Conservation (phyloP, 1,139 yeast species). For the Geotrichum bryndzae region DNA sequence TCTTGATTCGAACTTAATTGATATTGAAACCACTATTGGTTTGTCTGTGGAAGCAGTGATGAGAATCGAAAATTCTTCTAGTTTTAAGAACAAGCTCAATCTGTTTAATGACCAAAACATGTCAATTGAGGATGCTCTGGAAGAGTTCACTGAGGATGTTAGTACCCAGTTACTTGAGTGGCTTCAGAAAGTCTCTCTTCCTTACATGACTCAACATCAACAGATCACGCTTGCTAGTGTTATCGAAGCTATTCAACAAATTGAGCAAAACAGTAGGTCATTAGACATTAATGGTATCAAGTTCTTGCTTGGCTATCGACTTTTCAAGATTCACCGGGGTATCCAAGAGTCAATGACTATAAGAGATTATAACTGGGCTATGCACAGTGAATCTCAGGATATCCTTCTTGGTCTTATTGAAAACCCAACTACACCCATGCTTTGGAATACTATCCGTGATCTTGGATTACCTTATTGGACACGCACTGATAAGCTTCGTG, state of each 20-base stretch:
- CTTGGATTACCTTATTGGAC: constrained; percentile 75
- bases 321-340: constrained; percentile 53
- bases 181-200: constrained; percentile 60
- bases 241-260: constrained; percentile 54
- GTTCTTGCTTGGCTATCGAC: constrained; percentile 64
- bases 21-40: constrained; percentile 26
- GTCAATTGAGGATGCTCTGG: constrained; percentile 38
- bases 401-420: constrained; percentile 53
- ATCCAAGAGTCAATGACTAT: constrained; percentile 51
- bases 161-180: constrained; percentile 52
- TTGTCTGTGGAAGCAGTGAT: constrained; percentile 16
- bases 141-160: constrained; percentile 42
- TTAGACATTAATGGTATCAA: constrained; percentile 70
- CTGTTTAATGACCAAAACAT: constrained; percentile 11
- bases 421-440: constrained; percentile 38
- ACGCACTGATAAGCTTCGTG: constrained; percentile 45
- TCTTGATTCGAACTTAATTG: constrained; percentile 27
- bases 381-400: constrained; percentile 75
- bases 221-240: constrained; percentile 75
- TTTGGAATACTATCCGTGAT: constrained; percentile 57
- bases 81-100: constrained; percentile 8
- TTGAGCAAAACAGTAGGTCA: constrained; percentile 45
- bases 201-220: constrained; percentile 83
- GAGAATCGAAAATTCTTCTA: constrained; percentile 1
- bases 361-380: constrained; percentile 85